Conservation (phyloP, 2,329 filamentous ascomycete species). For the Cordyceps cateniannulata region DNA sequence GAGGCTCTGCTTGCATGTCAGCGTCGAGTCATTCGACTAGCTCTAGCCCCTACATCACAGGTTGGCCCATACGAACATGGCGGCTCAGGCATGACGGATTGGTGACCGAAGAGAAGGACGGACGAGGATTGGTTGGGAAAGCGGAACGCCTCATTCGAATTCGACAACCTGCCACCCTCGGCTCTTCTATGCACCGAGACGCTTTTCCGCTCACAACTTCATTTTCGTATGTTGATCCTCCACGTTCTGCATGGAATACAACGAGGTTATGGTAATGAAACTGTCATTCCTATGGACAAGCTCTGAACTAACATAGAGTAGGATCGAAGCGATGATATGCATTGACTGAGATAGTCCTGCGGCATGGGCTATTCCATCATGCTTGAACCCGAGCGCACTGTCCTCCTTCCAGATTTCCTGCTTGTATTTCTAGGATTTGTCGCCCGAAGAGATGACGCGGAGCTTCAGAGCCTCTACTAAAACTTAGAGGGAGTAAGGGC, state of each 20-base stretch:
- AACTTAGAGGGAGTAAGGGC: background rate
- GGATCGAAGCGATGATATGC: background rate
- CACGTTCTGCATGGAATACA: too few species aligned
- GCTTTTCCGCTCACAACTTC: too few species aligned
- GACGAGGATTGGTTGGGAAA: background rate
- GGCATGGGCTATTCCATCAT: too few species aligned
- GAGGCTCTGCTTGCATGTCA: conserved; percentile 1
- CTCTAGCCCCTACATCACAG: background rate
- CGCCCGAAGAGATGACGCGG: too few species aligned
- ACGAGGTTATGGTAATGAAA: too few species aligned
- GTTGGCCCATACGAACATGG: background rate
- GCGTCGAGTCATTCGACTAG: background rate
- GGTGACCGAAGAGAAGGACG: background rate
- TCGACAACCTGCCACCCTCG: too few species aligned
- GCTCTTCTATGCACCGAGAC: too few species aligned
- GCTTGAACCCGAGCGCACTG: too few species aligned
- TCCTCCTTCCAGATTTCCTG: too few species aligned
- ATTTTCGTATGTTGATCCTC: too few species aligned
- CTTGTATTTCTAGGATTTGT: too few species aligned
- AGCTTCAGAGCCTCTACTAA: too few species aligned
- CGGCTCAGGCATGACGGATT: background rate
- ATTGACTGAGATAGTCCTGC: background rate
- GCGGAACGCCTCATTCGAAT: background rate
- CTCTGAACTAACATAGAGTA: background rate
- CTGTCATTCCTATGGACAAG: background rate